phyloP scores from a whole-genome alignment of 331 rosid genomes.

The Quercus lobata region DNA sequence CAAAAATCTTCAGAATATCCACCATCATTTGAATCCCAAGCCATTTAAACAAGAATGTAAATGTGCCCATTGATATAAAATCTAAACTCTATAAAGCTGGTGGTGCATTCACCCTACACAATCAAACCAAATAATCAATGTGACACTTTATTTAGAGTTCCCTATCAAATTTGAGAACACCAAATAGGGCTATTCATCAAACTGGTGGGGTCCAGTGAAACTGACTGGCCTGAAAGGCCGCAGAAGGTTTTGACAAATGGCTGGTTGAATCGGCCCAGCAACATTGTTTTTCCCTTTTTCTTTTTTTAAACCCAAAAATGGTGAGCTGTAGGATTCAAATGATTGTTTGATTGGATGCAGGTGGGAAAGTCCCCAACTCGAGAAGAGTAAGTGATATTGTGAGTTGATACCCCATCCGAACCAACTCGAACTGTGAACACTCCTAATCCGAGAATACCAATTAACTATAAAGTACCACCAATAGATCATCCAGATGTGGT shows the following conservation, averaged over 20 bases:
- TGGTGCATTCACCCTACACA: not conserved
- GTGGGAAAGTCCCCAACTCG: too few relatives aligned
- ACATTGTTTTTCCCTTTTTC: too few relatives aligned
- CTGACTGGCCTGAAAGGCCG: too few relatives aligned
- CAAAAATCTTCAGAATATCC: not conserved
- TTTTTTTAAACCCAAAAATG: too few relatives aligned
- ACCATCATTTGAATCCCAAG: not conserved
- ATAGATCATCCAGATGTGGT: not conserved
- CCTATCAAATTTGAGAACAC: not conserved
- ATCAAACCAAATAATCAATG: not conserved
- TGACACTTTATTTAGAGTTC: not conserved
- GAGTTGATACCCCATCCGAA: too few relatives aligned
- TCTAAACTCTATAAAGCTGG: not conserved
- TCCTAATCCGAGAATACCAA: not conserved
- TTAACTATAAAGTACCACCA: not conserved
- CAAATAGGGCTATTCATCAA: not conserved
- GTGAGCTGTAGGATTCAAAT: too few relatives aligned
- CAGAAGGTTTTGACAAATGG: too few relatives aligned
- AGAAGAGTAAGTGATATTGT: too few relatives aligned
- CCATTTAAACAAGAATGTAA: not conserved
- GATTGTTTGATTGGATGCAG: too few relatives aligned
- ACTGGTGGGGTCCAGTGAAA: too few relatives aligned
- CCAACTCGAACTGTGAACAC: too few relatives aligned
- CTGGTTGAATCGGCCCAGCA: too few relatives aligned
- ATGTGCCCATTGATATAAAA: not conserved